Base-by-base conservation (phyloP, 768 basidiomycete species). In the Auriscalpium microsporum region DNA sequence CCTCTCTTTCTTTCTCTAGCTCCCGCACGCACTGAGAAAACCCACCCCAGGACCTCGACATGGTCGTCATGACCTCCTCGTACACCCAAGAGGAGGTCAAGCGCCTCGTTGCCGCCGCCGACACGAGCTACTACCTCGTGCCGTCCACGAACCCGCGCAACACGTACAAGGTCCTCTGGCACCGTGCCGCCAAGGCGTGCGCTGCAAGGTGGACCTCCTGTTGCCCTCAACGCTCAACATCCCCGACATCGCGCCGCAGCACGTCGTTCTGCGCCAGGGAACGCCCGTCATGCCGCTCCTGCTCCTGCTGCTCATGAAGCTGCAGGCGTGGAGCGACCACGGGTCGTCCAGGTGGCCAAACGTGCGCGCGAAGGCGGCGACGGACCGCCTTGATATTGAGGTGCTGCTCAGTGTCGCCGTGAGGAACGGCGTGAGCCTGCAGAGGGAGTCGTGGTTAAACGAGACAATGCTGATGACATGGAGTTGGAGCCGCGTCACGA, bases 21-120 rank as follows among this genome's bases (percentile, higher is more conserved):
- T 11, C 33, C 34, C 33, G 5, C n/a, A 21, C 36, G 13, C 14
- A 49, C 17, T 28, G 17, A 46, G 16, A 16, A 10, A n/a, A 5
- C 16, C n/a, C 53, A 79, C 9, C 16, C n/a, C 53, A 79, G 78
- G 79, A 80, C 57, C 66, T 78, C 10, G 78, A 79, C 55, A 64
- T 79, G 3, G 68, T 78, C 23, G 73, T 78, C 11, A 60, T 77
- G 42, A 71, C 73, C 6, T 56, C 63, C 0, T 34, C 37, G 8
- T 61, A 70, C 51, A 62, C 65, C 4, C 67, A 66, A 40, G 77
- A 76, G 61, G 59, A 62, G 7, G 68, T 81, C 56, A 79, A 81
- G 56, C 56, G 50, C 8, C 62, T 71, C 42, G 62, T 81, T 34
- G 65, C 66, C 16, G 49, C 51, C 1, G 52, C 38, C 8, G 62